phyloP scores from a whole-genome alignment of 208 protist genomes.

The Leishmania arabica region DNA sequence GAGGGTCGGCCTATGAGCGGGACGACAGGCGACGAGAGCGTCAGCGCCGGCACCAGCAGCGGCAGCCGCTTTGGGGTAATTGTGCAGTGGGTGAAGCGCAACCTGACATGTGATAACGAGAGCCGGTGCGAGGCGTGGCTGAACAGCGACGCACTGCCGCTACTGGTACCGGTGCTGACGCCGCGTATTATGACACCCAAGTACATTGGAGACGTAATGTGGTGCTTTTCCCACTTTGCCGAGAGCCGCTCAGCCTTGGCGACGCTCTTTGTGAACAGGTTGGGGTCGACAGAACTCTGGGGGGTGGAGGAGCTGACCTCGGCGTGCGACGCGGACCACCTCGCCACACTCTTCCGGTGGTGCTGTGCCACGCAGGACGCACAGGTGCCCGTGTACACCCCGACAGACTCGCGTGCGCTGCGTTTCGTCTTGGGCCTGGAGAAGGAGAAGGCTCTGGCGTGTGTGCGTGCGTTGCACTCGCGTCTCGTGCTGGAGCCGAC shows the following conservation, averaged over 20 bases:
- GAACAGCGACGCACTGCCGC: slow-evolving; percentile 43
- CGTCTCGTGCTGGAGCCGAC: slow-evolving; percentile 6
- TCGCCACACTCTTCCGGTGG: slow-evolving; percentile 56
- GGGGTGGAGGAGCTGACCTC: slow-evolving; percentile 38
- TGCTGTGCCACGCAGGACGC: slow-evolving; percentile 63
- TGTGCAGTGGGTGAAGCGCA: slow-evolving; percentile 56
- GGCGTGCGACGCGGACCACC: slow-evolving; percentile 48
- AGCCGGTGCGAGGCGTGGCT: slow-evolving; percentile 67
- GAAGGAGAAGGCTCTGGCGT: slow-evolving; percentile 36
- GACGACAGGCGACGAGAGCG: background rate
- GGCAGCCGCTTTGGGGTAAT: slow-evolving; percentile 37
- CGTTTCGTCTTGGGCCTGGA: slow-evolving; percentile 45
- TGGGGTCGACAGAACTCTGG: slow-evolving; percentile 74
- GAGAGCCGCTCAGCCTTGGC: slow-evolving; percentile 32
- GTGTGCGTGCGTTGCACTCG: slow-evolving; percentile 53
- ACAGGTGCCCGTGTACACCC: slow-evolving; percentile 54
- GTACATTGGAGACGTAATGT: slow-evolving; percentile 63
- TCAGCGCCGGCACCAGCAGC: background rate
- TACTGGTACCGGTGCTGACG: slow-evolving; percentile 58
- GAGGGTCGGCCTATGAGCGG: slow-evolving; percentile 9
- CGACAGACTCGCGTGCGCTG: slow-evolving; percentile 60
- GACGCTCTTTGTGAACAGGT: slow-evolving; percentile 45
- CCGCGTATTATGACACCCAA: slow-evolving; percentile 55
- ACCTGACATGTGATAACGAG: slow-evolving; percentile 41
- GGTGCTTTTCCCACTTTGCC: slow-evolving; percentile 59